A percentile compares a stretch with the other conserved stretches of the same genome.
phyloP scores from a whole-genome alignment of 2,329 filamentous ascomycete genomes.

The Penicillium paneum region DNA sequence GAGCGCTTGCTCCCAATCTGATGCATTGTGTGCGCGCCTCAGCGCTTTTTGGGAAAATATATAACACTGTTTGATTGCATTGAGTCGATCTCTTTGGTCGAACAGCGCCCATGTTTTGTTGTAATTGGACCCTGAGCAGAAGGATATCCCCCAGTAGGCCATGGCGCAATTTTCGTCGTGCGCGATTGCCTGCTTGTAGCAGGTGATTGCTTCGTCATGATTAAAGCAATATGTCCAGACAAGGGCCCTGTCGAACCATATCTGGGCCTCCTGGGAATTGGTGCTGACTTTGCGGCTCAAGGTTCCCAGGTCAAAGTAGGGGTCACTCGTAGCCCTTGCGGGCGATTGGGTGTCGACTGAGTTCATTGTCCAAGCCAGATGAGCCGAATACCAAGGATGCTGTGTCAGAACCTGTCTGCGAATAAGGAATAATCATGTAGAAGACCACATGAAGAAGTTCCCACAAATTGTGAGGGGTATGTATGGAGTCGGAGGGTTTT shows the following conservation, averaged over 20 bases:
- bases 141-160: constrained; percentile 29
- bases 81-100: constrained; percentile 12
- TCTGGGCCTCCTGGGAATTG: constrained; percentile 26
- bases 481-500: constrained; percentile 16
- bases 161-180: constrained; percentile 32
- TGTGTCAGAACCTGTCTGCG: background rate
- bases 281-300: constrained; percentile 36
- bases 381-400: background rate
- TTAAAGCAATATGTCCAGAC: constrained; percentile 37
- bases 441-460: background rate
- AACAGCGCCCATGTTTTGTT: constrained; percentile 24
- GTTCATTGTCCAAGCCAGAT: constrained; percentile 4
- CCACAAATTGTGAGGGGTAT: constrained; percentile 1
- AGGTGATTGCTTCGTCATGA: constrained; percentile 34
- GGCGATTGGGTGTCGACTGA: background rate
- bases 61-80: constrained; percentile 16
- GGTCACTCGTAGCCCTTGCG: constrained; percentile 16
- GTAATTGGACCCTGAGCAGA: constrained; percentile 22
- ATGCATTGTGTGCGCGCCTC: constrained; percentile 6
- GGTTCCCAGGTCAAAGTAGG: constrained; percentile 31
- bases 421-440: background rate
- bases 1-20: constrained; percentile 23
- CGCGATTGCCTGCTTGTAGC: constrained; percentile 29
- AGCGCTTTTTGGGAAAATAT: constrained; percentile 15
- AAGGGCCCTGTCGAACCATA: constrained; percentile 34